A percentile compares a stretch with the other conserved stretches of the same genome.
phyloP scores from a whole-genome alignment of 352 stramenopile species.

The Pelagophyceae sp. region DNA sequence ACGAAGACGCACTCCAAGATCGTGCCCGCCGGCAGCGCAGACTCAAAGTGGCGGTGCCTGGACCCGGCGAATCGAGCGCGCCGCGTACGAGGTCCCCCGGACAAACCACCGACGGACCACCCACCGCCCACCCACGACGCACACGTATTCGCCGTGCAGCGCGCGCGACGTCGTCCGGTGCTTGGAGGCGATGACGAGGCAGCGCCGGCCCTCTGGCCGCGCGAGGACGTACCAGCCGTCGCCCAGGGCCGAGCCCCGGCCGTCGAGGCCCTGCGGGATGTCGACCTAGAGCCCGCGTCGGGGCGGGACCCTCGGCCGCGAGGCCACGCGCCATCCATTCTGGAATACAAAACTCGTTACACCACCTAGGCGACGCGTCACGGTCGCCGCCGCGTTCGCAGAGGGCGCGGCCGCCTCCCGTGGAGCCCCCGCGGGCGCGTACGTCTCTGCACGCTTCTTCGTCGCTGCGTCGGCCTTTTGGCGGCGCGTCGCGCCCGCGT shows the following conservation, averaged over 20 bases:
- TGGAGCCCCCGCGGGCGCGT: no score
- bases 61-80: no score
- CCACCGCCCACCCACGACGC: neutral
- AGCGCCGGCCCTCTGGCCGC: slow-evolving; percentile 75
- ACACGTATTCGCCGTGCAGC: slow-evolving; percentile 47
- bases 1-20: slow-evolving; percentile 82
- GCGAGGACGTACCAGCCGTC: slow-evolving; percentile 77
- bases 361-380: slow-evolving; percentile 53
- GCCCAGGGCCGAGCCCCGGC: slow-evolving; percentile 52
- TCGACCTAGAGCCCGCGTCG: neutral
- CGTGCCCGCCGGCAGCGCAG: slow-evolving; percentile 38
- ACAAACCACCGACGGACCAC: neutral
- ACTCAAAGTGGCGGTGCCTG: slow-evolving; percentile 45
- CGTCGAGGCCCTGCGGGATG: slow-evolving; percentile 54
- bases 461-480: slow-evolving; percentile 37
- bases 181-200: slow-evolving; percentile 70
- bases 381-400: no score
- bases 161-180: slow-evolving; percentile 63
- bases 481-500: slow-evolving; percentile 43
- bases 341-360: slow-evolving; percentile 65
- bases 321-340: slow-evolving; percentile 79
- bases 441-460: slow-evolving; percentile 16
- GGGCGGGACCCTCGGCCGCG: neutral
- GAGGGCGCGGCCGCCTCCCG: neutral
- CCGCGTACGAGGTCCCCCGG: no score